A percentile compares a stretch with the other conserved stretches of the same genome.
phyloP scores from a whole-genome alignment of 768 basidiomycete genomes.

The Chalciporus piperatus region DNA sequence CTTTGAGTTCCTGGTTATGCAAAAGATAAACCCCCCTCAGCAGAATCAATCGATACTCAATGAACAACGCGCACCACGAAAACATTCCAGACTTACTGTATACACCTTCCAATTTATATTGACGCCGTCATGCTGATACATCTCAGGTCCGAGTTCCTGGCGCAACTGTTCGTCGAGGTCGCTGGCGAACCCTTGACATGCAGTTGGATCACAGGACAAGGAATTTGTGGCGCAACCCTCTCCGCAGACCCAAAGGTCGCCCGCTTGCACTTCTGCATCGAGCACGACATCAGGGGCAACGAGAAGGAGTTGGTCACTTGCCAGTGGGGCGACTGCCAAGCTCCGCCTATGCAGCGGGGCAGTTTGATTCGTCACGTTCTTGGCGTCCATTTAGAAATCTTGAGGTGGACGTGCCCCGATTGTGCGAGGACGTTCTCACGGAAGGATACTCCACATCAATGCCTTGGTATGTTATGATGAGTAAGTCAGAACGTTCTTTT shows the following conservation, averaged over 20 bases:
- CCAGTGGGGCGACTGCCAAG: slow-evolving; percentile 11
- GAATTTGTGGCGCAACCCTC: slow-evolving; percentile 9
- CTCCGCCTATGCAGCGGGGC: slow-evolving; percentile 20
- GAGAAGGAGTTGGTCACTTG: slow-evolving; percentile 13
- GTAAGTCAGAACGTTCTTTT: too few relatives aligned
- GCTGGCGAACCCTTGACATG: slow-evolving; percentile 2
- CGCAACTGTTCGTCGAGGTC: not conserved
- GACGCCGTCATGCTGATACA: not conserved
- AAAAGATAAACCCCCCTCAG: not conserved
- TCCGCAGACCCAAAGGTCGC: slow-evolving; percentile 5
- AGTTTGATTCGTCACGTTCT: slow-evolving; percentile 18
- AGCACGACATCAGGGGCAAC: slow-evolving; percentile 18
- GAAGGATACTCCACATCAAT: slow-evolving; percentile 14
- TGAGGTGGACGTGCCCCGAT: slow-evolving; percentile 16
- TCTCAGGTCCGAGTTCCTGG: not conserved
- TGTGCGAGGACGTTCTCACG: slow-evolving; percentile 18
- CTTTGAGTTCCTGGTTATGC: not conserved
- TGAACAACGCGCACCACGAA: not conserved
- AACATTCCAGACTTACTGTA: not conserved
- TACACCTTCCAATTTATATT: not conserved
- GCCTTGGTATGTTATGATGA: not conserved
- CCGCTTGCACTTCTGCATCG: slow-evolving; percentile 13
- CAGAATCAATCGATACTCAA: not conserved
- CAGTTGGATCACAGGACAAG: slow-evolving; percentile 5
- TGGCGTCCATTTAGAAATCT: slow-evolving; percentile 15